These are phyloP conservation scores for Didymellaceae sp. DNA, from an alignment of 2,329 filamentous ascomycete genomes.

Conservation along the genomic window DNA sequence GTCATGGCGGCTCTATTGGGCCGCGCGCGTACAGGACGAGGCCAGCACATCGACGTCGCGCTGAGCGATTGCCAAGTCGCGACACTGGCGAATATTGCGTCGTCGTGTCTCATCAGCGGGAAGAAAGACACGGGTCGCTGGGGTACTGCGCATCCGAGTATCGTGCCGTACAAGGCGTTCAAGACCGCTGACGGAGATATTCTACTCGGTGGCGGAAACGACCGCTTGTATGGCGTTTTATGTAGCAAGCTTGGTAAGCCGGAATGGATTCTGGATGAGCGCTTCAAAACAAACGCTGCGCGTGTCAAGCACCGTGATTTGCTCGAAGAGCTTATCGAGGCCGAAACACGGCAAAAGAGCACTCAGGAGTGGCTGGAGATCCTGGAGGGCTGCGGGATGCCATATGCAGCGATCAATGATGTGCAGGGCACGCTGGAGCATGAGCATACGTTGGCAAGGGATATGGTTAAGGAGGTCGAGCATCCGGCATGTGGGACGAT, in stretches of 20 bases:
- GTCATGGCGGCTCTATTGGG: conserved; percentile 93
- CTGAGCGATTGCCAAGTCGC: conserved; percentile 95
- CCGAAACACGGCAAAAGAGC: conserved; percentile 74
- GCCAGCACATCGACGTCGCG: conserved; percentile 91
- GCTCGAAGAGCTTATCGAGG: conserved; percentile 81
- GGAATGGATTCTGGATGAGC: conserved; percentile 64
- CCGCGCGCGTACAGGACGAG: conserved; percentile 74
- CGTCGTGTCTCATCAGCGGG: conserved; percentile 86
- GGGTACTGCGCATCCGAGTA: conserved; percentile 98
- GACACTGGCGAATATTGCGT: conserved; percentile 93
- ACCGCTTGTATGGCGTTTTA: conserved; percentile 66
- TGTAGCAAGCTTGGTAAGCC: conserved; percentile 63
- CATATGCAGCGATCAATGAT: conserved; percentile 94
- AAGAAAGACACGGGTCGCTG: conserved; percentile 87
- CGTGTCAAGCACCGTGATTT: conserved; percentile 73
- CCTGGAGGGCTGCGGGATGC: conserved; percentile 90
- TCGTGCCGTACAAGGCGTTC: conserved; percentile 92
- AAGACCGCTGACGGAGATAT: conserved; percentile 68
- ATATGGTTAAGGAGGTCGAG: conserved; percentile 89
- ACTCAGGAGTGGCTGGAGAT: conserved; percentile 87
- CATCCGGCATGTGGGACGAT: conserved; percentile 84
- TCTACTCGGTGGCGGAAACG: conserved; percentile 69
- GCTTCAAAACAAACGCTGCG: conserved; percentile 65
- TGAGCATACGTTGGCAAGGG: conserved; percentile 76
- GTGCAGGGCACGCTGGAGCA: conserved; percentile 84